These are phyloP conservation scores for Aspergillus sp. DNA, from an alignment of 2,329 filamentous ascomycete genomes.

Conservation along the genomic window DNA sequence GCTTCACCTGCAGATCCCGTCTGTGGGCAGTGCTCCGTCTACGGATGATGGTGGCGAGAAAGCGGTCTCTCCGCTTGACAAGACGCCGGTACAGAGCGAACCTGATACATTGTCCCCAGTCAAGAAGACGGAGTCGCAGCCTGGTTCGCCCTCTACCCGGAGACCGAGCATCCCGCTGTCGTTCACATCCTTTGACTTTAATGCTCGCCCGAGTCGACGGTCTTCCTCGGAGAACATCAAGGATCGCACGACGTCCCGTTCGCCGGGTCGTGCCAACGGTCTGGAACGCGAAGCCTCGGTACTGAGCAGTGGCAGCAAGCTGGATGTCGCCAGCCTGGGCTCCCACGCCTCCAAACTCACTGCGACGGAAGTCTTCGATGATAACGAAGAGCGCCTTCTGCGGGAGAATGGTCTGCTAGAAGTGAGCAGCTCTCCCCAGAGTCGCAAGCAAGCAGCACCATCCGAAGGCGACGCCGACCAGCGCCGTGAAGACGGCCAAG, in stretches of 20 bases:
- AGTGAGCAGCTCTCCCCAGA: conserved; percentile 43
- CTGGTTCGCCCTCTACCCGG: conserved; percentile 23
- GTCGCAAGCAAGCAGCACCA: conserved; percentile 37
- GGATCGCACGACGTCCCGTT: conserved; percentile 28
- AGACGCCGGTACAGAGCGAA: conserved; percentile 11
- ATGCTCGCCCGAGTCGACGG: conserved; percentile 24
- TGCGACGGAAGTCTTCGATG: conserved; percentile 52
- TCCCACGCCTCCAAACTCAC: conserved; percentile 35
- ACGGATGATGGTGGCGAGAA: conserved; percentile 13
- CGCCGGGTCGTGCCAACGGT: conserved; percentile 23
- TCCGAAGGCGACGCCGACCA: conserved; percentile 45
- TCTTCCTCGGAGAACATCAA: conserved; percentile 24
- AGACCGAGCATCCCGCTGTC: conserved; percentile 35
- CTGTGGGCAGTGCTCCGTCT: conserved; percentile 13
- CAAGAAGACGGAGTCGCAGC: conserved; percentile 23
- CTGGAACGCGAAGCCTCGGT: conserved; percentile 40
- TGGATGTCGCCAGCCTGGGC: conserved; percentile 34
- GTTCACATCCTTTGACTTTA: conserved; percentile 30
- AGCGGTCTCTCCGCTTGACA: conserved; percentile 10
- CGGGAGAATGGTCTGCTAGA: conserved; percentile 67
- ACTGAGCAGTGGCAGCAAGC: conserved; percentile 36
- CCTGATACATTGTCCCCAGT: conserved; percentile 11
- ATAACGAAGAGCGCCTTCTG: conserved; percentile 65
- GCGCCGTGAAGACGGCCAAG: conserved; percentile 37
- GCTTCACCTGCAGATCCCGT: conserved; percentile 17